phyloP scores from a whole-genome alignment of 495 filamentous ascomycete species.

The Neurospora sp. region DNA sequence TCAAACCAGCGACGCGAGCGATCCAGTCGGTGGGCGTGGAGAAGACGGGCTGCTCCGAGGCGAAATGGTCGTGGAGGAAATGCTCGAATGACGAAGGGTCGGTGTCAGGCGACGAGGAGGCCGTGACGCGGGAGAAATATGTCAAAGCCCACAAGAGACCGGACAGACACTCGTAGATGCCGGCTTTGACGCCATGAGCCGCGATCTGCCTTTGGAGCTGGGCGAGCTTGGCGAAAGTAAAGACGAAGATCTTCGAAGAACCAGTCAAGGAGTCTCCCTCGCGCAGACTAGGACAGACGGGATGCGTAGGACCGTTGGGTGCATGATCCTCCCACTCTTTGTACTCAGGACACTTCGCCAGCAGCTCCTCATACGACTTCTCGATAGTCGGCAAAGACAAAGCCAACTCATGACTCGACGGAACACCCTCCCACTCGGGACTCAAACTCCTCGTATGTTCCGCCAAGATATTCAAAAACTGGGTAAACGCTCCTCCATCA shows the following conservation, averaged over 20 bases:
- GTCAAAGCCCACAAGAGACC: neutral
- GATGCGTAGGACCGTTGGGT: neutral
- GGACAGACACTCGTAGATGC: neutral
- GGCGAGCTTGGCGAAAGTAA: neutral
- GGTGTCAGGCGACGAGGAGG: neutral
- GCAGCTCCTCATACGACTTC: neutral
- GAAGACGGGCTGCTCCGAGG: neutral
- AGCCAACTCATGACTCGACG: neutral
- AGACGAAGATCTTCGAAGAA: neutral
- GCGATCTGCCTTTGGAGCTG: neutral
- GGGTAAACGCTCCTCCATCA: conserved; percentile 18
- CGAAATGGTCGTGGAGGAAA: neutral
- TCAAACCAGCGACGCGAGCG: neutral
- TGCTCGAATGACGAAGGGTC: neutral
- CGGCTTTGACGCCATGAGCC: neutral
- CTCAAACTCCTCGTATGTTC: neutral
- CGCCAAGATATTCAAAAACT: neutral
- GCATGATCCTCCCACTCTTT: neutral
- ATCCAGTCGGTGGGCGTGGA: neutral
- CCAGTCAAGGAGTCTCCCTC: neutral
- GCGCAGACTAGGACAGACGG: neutral
- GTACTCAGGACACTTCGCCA: neutral
- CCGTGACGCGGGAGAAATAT: neutral
- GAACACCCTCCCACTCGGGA: neutral
- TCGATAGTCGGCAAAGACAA: neutral